Evolutionary conservation across 768 basidiomycete species (phyloP).

Genomic region (Lyophyllum semitale): DNA sequence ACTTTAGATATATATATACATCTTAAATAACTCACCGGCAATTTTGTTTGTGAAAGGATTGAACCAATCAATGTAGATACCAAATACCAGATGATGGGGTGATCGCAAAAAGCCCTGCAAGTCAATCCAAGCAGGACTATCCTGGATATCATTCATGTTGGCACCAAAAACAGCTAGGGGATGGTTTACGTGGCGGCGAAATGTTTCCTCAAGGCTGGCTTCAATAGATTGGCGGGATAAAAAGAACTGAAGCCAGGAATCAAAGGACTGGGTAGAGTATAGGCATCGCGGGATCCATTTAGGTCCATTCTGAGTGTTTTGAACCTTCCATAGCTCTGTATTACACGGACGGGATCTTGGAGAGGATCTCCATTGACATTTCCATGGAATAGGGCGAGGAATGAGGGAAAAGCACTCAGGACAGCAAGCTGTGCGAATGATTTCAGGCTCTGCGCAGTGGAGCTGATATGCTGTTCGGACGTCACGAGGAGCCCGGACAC

Average conservation of each 20-base stretch:
- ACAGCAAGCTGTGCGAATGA: slow-evolving; percentile 25
- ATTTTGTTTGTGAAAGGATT: no score
- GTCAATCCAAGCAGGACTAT: slow-evolving; percentile 24
- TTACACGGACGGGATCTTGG: slow-evolving; percentile 18
- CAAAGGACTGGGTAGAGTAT: slow-evolving; percentile 22
- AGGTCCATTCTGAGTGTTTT: slow-evolving; percentile 13
- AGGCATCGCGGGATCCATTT: slow-evolving; percentile 19
- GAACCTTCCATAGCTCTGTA: slow-evolving; percentile 19
- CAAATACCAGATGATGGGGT: slow-evolving; percentile 20
- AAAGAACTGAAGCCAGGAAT: slow-evolving; percentile 30
- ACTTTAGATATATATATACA: slow-evolving; percentile 7
- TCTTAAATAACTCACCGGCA: slow-evolving; percentile 31
- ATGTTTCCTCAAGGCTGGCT: slow-evolving; percentile 15
- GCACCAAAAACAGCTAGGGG: slow-evolving; percentile 5
- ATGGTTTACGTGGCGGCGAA: slow-evolving; percentile 1
- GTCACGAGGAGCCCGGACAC: slow-evolving; percentile 20
- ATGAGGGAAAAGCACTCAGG: slow-evolving; percentile 24
- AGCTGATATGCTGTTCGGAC: slow-evolving; percentile 21
- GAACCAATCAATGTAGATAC: slow-evolving; percentile 36
- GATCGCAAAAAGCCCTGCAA: slow-evolving; percentile 11
- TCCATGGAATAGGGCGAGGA: slow-evolving; percentile 12
- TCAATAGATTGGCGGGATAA: slow-evolving; percentile 22
- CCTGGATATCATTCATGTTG: no score
- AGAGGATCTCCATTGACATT: slow-evolving; percentile 19
- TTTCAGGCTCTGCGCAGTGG: slow-evolving; percentile 21